Evolutionary conservation across 768 basidiomycete species (phyloP).

Genomic region (Pleurotus cornucopiae): DNA sequence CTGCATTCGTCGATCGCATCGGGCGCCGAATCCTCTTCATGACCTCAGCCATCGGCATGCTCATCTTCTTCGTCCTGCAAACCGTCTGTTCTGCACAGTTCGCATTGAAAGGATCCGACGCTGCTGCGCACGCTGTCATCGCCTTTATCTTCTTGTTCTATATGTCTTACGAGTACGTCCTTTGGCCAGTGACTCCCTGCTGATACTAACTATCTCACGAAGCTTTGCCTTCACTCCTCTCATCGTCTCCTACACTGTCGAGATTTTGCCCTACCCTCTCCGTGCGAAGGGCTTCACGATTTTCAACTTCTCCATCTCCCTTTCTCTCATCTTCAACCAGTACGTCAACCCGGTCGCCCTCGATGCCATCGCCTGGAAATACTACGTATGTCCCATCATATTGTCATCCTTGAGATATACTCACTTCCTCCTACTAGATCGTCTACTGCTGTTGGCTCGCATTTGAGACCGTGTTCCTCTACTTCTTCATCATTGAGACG

Average conservation of each 20-base stretch:
- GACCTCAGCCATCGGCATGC: constrained; percentile 53
- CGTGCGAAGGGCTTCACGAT: constrained; percentile 85
- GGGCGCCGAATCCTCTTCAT: constrained; percentile 74
- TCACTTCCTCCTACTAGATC: constrained; percentile 29
- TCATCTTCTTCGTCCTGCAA: constrained; percentile 63
- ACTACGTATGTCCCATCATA: constrained; percentile 45
- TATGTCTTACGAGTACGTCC: constrained; percentile 64
- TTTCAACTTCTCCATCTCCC: constrained; percentile 74
- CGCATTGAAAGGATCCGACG: constrained; percentile 30
- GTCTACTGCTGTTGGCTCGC: constrained; percentile 71
- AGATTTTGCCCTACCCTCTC: constrained; percentile 79
- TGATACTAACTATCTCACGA: constrained; percentile 4
- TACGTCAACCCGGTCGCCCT: constrained; percentile 58
- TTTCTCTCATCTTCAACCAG: constrained; percentile 86
- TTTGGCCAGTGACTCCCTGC: neutral
- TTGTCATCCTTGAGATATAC: neutral
- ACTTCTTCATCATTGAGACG: constrained; percentile 68
- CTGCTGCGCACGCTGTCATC: constrained; percentile 68
- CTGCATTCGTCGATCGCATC: constrained; percentile 57
- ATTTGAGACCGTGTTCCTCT: constrained; percentile 62
- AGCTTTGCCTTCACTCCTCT: constrained; percentile 82
- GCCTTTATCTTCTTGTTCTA: constrained; percentile 85
- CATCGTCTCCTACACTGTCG: constrained; percentile 82
- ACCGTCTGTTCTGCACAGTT: constrained; percentile 62
- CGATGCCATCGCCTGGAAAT: constrained; percentile 63